phyloP scores from a whole-genome alignment of 2,329 filamentous ascomycete genomes.

The Dichotomopilus funicola region DNA sequence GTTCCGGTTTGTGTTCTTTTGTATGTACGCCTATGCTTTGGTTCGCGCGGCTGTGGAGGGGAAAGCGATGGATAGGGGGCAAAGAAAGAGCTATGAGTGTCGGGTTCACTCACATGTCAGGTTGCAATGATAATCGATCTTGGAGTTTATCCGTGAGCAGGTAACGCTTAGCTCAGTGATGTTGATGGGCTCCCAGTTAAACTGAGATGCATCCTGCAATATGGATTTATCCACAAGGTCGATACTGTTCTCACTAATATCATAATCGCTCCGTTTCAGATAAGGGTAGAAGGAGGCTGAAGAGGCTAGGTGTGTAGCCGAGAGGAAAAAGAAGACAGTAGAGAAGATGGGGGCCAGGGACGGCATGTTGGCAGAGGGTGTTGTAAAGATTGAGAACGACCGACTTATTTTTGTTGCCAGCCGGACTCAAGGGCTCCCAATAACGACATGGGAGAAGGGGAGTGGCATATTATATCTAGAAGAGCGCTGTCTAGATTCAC shows the following conservation, averaged over 20 bases:
- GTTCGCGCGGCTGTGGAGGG: too few species aligned
- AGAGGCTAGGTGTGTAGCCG: not conserved
- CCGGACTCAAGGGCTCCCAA: too few species aligned
- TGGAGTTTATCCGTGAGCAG: constrained; percentile 16
- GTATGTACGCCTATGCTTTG: too few species aligned
- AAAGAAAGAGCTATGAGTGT: not conserved
- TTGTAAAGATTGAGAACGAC: not conserved
- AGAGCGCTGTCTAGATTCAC: too few species aligned
- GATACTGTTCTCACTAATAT: not conserved
- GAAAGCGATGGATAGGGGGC: too few species aligned
- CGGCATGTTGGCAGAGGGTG: not conserved
- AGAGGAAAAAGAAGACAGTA: not conserved
- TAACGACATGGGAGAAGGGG: too few species aligned
- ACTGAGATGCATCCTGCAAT: constrained; percentile 13
- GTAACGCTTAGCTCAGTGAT: constrained; percentile 21
- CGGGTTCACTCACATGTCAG: constrained; percentile 20
- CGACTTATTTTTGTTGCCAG: too few species aligned
- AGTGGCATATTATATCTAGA: too few species aligned
- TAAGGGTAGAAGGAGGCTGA: not conserved
- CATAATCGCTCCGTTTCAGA: not conserved
- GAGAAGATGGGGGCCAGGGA: not conserved
- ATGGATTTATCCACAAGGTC: not conserved
- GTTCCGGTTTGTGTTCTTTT: not conserved
- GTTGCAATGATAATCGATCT: constrained; percentile 18
- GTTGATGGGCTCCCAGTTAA: constrained; percentile 24